Percentiles rank a stretch among this genome's conserved stretches.
These are phyloP conservation scores for Apostasia shenzhenica DNA, from an alignment of 106 monocot species.

Conservation along the genomic window DNA sequence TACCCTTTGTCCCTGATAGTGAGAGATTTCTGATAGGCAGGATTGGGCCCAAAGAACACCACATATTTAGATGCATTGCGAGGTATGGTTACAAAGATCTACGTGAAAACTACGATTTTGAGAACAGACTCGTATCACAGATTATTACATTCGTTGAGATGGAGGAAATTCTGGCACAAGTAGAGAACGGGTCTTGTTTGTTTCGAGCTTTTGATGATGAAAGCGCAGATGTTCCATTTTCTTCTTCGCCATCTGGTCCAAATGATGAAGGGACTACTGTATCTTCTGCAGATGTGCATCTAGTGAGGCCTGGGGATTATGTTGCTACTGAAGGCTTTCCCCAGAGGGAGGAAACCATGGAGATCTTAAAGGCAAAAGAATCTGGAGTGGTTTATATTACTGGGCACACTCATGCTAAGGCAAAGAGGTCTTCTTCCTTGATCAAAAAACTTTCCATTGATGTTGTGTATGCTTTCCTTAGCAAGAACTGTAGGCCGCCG, in stretches of 20 bases:
- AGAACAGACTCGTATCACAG: slow-evolving; percentile 42
- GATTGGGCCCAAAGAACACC: slow-evolving; percentile 56
- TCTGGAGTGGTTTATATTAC: slow-evolving; percentile 70
- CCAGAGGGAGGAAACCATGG: slow-evolving; percentile 33
- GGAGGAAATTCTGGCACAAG: slow-evolving; percentile 18
- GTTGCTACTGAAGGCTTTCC: neutral
- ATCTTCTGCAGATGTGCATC: neutral
- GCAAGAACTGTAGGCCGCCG: slow-evolving; percentile 54
- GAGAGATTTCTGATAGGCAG: slow-evolving; percentile 55
- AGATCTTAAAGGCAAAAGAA: slow-evolving; percentile 61
- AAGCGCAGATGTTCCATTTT: neutral
- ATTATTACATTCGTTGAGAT: slow-evolving; percentile 48
- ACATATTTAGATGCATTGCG: slow-evolving; percentile 62
- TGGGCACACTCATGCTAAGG: slow-evolving; percentile 50
- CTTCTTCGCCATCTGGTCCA: neutral
- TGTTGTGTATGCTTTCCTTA: slow-evolving; percentile 47
- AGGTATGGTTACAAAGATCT: slow-evolving; percentile 57
- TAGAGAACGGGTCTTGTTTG: neutral
- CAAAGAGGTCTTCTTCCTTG: slow-evolving; percentile 53
- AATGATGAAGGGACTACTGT: neutral
- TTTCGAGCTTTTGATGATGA: slow-evolving; percentile 6
- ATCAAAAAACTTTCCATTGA: slow-evolving; percentile 61
- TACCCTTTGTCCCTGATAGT: slow-evolving; percentile 33
- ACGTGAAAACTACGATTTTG: slow-evolving; percentile 51
- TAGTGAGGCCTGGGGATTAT: neutral